Conservation (phyloP, 176 grass and related monocot genomes). For the Pontederia paniculata region DNA sequence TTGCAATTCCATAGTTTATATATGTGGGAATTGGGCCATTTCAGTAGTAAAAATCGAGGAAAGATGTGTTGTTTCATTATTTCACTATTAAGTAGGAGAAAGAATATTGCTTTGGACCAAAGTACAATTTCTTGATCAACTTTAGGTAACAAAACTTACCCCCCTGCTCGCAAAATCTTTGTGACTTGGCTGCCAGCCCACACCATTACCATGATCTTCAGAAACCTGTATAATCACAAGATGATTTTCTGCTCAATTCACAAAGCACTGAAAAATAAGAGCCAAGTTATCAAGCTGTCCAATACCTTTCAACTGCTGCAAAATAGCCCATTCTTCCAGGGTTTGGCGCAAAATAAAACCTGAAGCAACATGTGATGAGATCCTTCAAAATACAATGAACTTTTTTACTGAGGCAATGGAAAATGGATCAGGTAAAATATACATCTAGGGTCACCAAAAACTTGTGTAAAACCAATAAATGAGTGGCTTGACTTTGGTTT, state of each 20-base stretch:
- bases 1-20: too few species aligned
- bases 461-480: too few species aligned
- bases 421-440: too few species aligned
- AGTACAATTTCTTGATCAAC: conserved; percentile 1
- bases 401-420: too few species aligned
- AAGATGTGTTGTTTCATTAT: too few species aligned
- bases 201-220: conserved; percentile 85
- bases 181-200: conserved; percentile 99
- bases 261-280: not conserved
- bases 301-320: conserved; percentile 70
- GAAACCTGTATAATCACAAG: conserved; percentile 41
- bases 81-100: not conserved
- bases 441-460: too few species aligned
- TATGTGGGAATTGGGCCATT: too few species aligned
- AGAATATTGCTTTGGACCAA: conserved; percentile 2
- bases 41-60: too few species aligned
- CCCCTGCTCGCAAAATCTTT: conserved; percentile 71
- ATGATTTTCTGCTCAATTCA: not conserved
- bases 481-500: too few species aligned
- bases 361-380: conserved; percentile 20
- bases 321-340: conserved; percentile 82
- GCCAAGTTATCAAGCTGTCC: not conserved
- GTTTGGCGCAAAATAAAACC: conserved; percentile 85
- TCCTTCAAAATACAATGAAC: not conserved
- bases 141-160: conserved; percentile 36